Evolutionary conservation across 129 eudicot genomes (phyloP).

Genomic region (Erigeron canadensis): DNA sequence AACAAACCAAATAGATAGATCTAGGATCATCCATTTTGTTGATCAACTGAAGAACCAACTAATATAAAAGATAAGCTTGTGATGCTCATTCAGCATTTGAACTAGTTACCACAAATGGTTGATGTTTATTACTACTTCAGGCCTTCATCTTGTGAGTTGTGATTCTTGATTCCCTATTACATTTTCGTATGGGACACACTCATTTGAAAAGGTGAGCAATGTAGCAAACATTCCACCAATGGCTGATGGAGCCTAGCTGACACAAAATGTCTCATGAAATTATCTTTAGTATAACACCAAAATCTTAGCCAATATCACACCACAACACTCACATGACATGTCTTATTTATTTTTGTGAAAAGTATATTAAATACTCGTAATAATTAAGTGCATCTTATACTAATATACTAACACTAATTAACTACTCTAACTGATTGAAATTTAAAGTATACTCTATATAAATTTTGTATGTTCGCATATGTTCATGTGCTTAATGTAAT

Average conservation of each 20-base stretch:
- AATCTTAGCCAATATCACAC: not conserved
- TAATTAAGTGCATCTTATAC: not conserved
- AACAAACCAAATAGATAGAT: not conserved
- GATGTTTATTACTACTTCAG: not conserved
- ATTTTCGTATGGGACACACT: not conserved
- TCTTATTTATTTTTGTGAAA: not conserved
- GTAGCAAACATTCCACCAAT: not conserved
- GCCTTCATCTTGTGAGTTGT: too few relatives aligned
- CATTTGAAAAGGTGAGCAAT: not conserved
- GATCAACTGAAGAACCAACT: not conserved
- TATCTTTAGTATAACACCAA: not conserved
- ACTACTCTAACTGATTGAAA: too few relatives aligned
- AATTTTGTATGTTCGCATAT: not conserved
- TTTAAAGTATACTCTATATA: not conserved
- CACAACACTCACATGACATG: slow-evolving; percentile 20
- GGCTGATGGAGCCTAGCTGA: not conserved
- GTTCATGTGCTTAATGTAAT: slow-evolving; percentile 4
- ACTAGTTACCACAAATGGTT: not conserved
- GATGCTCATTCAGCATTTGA: not conserved
- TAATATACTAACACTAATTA: too few relatives aligned
- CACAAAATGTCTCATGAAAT: not conserved
- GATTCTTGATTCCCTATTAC: too few relatives aligned
- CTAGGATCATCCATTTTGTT: not conserved
- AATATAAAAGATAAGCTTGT: not conserved
- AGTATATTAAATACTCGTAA: not conserved